Base-by-base conservation (phyloP, 2,329 filamentous ascomycete genomes). In the Rhynchosporium graminicola region DNA sequence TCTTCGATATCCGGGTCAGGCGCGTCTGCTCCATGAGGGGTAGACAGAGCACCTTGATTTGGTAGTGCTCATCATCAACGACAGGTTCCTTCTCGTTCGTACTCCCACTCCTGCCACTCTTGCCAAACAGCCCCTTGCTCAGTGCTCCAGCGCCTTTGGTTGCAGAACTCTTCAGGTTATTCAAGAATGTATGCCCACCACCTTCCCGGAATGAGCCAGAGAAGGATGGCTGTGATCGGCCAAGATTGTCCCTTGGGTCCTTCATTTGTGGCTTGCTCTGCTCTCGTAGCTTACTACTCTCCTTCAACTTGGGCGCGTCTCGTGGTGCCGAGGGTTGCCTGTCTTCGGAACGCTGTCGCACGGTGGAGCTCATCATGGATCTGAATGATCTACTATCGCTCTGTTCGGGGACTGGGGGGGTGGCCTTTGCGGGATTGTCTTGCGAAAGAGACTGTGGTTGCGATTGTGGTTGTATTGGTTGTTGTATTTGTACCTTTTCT, bases 11-110 rank as follows among this genome's bases (percentile, higher is more conserved):
- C 66, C 94, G 85, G 0, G 94, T 97, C 67, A 87, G 81, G n/a
- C 94, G 87, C 6, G 93, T 93, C 77, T 98, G 94, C 74, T 97
- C 89, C 31, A 96, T 83, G 36, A 98, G 79, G 1, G 92, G 92
- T 56, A 90, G 80, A 71, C 95, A 96, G 74, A 98, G 91, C 48
- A 96, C 87, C 69, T 89, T 91, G 71, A 92, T 82, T 60, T 89
- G 83, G 71, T 97, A 97, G 71, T 92, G 89, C 72, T 95, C 91
- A 70, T 92, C 89, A 68, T 92, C 91, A 12, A 92, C 78, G 2
- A 83, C 76, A 3, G 81, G 78, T 64, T 90, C 87, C 65, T 77
- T 89, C 73, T 87, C 90, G 69, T 76, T 83, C 68, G 86, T 90
- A 73, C 89, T 91, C 51, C 82, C 83, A 71, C 87, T 89, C 60